Conservation (phyloP, 2,329 filamentous ascomycete genomes). For the Ophiognomonia clavigignenti-juglandacearum region DNA sequence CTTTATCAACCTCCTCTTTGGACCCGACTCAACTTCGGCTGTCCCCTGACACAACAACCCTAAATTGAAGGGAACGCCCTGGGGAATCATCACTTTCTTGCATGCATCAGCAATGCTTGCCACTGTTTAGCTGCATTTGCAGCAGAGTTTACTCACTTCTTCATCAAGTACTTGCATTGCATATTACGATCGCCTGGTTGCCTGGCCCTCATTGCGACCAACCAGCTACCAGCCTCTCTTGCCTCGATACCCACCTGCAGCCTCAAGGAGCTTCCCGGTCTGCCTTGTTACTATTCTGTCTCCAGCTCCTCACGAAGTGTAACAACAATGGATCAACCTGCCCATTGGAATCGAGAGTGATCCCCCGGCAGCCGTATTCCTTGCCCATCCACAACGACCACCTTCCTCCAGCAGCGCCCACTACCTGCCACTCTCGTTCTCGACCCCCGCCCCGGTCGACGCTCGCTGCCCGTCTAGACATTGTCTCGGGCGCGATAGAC, state of each 20-base stretch:
- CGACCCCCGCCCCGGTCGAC: neutral
- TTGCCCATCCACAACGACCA: neutral
- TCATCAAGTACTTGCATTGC: conserved; percentile 4
- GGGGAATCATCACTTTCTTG: no score
- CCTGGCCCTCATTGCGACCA: conserved; percentile 5
- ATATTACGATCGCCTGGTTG: conserved; percentile 13
- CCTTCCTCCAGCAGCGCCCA: neutral
- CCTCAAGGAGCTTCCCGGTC: conserved; percentile 5
- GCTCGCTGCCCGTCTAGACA: neutral
- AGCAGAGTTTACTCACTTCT: conserved; percentile 1
- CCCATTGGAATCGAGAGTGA: conserved; percentile 28
- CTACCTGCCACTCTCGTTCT: neutral
- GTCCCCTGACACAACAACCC: no score
- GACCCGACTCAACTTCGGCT: no score
- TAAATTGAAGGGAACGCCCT: no score
- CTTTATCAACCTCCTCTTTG: no score
- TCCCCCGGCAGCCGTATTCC: conserved; percentile 7
- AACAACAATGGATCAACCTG: conserved; percentile 34
- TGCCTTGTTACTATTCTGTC: conserved; percentile 8
- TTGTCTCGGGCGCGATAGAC: neutral
- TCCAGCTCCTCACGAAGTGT: conserved; percentile 7
- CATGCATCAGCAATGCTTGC: conserved; percentile 7
- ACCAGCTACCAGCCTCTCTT: conserved; percentile 6
- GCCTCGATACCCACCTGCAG: conserved; percentile 13
- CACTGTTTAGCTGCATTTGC: conserved; percentile 8